Base-by-base conservation (phyloP, 1,284 basidiomycete species). In the Athelia psychrophila region DNA sequence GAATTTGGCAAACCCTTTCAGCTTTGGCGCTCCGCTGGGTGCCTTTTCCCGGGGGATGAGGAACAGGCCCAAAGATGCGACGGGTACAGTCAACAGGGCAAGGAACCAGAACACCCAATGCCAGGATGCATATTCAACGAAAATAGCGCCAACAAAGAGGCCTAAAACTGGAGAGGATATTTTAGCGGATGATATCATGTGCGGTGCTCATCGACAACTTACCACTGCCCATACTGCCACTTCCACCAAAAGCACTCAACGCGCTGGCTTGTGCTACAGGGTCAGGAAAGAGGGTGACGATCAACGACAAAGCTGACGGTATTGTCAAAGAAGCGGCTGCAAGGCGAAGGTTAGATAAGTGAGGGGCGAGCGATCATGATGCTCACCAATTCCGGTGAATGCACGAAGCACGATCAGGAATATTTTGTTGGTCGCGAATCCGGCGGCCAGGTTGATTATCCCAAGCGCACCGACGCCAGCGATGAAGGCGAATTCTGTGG, bases 141-240 rank as follows among this genome's bases (percentile, higher is more conserved):
- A 68, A 22, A 75, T 62, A 5, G 73, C 75, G 23, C 75, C 75
- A 44, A 77, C 70, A 47, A 77, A 62, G 9, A 77, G 55, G n/a
- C 76, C 76, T 32, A 74, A 58, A 2, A 72, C 74, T 75, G 49
- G 6, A 49, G 23, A n/a, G 33, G 33, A 23, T 22, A 24, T 38
- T n/a, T 18, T 49, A 6, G 44, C 13, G 18, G 23, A 12, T 23
- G 33, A 6, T 12, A 13, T 44, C 12, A n/a, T 22, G 19, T 20
- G 15, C 22, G 2, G n/a, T 35, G n/a, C 12, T 35, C 12, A n/a
- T 10, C 10, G 24, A 2, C 46, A 35, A 51, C 61, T 9, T 25
- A 73, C 71, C 66, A 54, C 68, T 74, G 12, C 72, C 73, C 18
- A 74, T 56, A 12, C 64, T 71, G 10, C 62, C 72, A 33, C 57